These are phyloP conservation scores for Candolleomyces aberdarensis DNA, from an alignment of 768 basidiomycete species.

Conservation along the genomic window DNA sequence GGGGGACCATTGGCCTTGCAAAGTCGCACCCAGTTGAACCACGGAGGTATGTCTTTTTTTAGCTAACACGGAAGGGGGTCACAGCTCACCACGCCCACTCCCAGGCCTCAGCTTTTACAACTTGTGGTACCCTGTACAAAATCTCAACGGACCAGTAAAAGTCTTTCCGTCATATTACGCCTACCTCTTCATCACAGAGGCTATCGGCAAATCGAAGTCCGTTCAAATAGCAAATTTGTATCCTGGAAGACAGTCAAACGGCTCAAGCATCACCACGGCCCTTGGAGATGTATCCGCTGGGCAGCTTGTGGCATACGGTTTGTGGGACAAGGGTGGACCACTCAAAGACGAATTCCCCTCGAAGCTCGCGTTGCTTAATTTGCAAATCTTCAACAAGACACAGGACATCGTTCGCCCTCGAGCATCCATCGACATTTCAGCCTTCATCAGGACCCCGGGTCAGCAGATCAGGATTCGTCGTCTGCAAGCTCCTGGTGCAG, in stretches of 20 bases:
- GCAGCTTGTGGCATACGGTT: conserved; percentile 50
- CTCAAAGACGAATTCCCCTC: conserved; percentile 31
- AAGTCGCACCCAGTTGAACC: conserved; percentile 47
- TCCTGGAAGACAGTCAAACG: conserved; percentile 49
- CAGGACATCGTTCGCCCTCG: conserved; percentile 35
- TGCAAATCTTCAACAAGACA: conserved; percentile 51
- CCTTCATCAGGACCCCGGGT: conserved; percentile 27
- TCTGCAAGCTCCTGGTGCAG: conserved; percentile 46
- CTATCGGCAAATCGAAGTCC: conserved; percentile 41
- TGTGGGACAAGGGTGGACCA: conserved; percentile 37
- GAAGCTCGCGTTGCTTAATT: conserved; percentile 47
- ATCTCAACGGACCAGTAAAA: conserved; percentile 43
- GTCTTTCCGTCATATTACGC: conserved; percentile 53
- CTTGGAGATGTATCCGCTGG: conserved; percentile 44
- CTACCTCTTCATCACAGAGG: conserved; percentile 49
- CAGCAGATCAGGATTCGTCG: conserved; percentile 35
- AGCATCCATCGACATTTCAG: conserved; percentile 44
- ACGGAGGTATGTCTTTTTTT: conserved; percentile 32
- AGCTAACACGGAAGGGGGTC: neutral
- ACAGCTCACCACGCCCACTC: neutral
- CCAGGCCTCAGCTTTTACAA: conserved; percentile 43
- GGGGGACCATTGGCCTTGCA: conserved; percentile 51
- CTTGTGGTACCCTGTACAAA: conserved; percentile 49
- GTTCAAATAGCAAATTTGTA: conserved; percentile 47
- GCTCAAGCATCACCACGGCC: conserved; percentile 49